Evolutionary conservation across 2,329 filamentous ascomycete species (phyloP).

Genomic region (Fusarium sp.): DNA sequence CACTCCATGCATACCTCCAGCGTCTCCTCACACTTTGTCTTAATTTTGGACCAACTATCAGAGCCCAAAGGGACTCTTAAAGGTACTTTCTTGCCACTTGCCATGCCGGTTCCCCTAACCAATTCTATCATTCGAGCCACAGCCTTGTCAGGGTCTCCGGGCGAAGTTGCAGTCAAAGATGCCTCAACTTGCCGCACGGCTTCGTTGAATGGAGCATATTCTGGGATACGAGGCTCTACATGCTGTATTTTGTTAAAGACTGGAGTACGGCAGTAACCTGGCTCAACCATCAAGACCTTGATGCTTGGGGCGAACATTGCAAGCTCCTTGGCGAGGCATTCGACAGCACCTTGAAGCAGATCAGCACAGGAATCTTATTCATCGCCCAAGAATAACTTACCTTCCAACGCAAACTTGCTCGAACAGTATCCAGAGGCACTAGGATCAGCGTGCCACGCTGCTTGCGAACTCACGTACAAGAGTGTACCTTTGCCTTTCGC

Average conservation of each 20-base stretch:
- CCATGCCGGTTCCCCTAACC: conserved; percentile 59
- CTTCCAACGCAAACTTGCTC: conserved; percentile 50
- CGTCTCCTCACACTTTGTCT: conserved; percentile 63
- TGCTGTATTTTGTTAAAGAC: conserved; percentile 53
- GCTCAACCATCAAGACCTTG: conserved; percentile 54
- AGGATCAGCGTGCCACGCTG: conserved; percentile 49
- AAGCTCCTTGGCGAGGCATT: conserved; percentile 44
- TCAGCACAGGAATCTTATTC: not conserved
- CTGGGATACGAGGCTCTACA: conserved; percentile 37
- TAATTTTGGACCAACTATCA: conserved; percentile 63
- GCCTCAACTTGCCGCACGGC: conserved; percentile 36
- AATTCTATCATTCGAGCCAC: conserved; percentile 66
- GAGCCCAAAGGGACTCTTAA: conserved; percentile 65
- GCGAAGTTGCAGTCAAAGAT: conserved; percentile 50
- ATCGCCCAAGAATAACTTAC: conserved; percentile 20
- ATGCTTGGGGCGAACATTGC: conserved; percentile 45
- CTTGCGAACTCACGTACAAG: conserved; percentile 52
- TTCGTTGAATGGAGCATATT: conserved; percentile 50
- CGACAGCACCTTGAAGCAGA: conserved; percentile 34
- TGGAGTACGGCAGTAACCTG: conserved; percentile 55
- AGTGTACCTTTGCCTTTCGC: conserved; percentile 48
- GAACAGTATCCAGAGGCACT: conserved; percentile 49
- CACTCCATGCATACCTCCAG: conserved; percentile 62
- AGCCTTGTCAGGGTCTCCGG: conserved; percentile 63
- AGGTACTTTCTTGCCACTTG: conserved; percentile 51